These are phyloP conservation scores for Lolium multiflorum DNA, from an alignment of 176 grass and related monocot genomes.

Conservation along the genomic window DNA sequence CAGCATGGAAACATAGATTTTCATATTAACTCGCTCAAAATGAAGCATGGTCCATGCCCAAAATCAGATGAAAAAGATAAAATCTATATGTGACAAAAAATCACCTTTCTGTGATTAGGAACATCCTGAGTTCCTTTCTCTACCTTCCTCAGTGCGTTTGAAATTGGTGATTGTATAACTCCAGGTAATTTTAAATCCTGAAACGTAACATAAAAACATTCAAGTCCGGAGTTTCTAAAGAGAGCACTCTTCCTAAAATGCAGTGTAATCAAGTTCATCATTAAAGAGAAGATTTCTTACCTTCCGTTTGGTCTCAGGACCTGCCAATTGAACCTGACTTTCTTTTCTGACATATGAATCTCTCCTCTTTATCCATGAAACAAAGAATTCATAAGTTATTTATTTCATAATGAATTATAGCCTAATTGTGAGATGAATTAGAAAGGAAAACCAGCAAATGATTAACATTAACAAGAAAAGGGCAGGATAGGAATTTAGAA, in stretches of 20 bases:
- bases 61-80: conserved; percentile 19
- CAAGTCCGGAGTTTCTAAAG: conserved; percentile 26
- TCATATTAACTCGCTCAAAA: conserved; percentile 25
- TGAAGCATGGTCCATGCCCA: neutral
- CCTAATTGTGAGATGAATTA: conserved; percentile 29
- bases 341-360: conserved; percentile 77
- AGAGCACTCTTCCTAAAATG: conserved; percentile 3
- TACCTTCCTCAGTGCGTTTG: conserved; percentile 79
- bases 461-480: conserved; percentile 27
- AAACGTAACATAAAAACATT: conserved; percentile 44
- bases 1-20: conserved; percentile 21
- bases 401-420: conserved; percentile 27
- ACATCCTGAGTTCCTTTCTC: conserved; percentile 63
- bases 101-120: conserved; percentile 85
- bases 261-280: neutral
- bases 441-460: conserved; percentile 36
- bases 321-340: conserved; percentile 61
- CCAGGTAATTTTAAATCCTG: conserved; percentile 79
- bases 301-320: conserved; percentile 82
- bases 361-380: conserved; percentile 79
- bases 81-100: conserved; percentile 19
- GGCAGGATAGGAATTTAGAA: conserved; percentile 11
- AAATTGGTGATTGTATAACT: conserved; percentile 75
- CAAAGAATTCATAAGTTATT: conserved; percentile 68
- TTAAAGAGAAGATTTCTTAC: conserved; percentile 47